These are phyloP conservation scores for Vicia faba DNA, from an alignment of 306 rosid genomes.

Conservation along the genomic window DNA sequence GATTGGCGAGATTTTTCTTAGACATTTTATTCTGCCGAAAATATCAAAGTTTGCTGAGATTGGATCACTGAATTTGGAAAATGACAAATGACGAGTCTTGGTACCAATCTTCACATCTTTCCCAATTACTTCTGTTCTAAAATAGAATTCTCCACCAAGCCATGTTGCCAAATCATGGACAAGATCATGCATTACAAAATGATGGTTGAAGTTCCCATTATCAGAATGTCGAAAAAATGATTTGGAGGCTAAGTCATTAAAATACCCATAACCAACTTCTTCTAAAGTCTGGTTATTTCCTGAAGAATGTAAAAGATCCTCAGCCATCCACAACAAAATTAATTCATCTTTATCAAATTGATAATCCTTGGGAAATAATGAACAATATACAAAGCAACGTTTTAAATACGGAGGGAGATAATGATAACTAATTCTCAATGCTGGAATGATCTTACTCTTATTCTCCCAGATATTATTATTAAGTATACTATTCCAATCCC, in stretches of 20 bases:
- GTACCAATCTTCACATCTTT: not conserved
- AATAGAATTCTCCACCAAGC: not conserved
- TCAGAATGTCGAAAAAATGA: slow-evolving; percentile 22
- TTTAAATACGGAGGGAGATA: slow-evolving; percentile 28
- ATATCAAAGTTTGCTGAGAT: not conserved
- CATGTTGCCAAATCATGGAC: slow-evolving; percentile 3
- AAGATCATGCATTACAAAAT: slow-evolving; percentile 31
- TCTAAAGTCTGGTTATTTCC: not conserved
- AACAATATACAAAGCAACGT: slow-evolving; percentile 24
- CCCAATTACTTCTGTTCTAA: not conserved
- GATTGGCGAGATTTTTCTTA: not conserved
- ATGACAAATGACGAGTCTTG: slow-evolving; percentile 29
- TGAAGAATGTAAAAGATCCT: slow-evolving; percentile 20
- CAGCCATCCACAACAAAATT: slow-evolving; percentile 40
- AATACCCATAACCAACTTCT: slow-evolving; percentile 31
- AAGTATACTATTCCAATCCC: slow-evolving; percentile 24
- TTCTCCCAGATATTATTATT: slow-evolving; percentile 28
- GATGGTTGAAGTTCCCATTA: too few relatives aligned
- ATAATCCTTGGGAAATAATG: not conserved
- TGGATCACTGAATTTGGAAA: not conserved
- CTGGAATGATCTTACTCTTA: slow-evolving; percentile 20
- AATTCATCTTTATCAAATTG: slow-evolving; percentile 6
- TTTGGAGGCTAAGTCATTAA: slow-evolving; percentile 21
- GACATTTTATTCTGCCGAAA: not conserved
- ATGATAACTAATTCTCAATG: slow-evolving; percentile 35